Evolutionary conservation across 1,284 basidiomycete genomes (phyloP), one percentile per base, ranked within the genome.

Genomic region (Ustilago vetiveriae): DNA sequence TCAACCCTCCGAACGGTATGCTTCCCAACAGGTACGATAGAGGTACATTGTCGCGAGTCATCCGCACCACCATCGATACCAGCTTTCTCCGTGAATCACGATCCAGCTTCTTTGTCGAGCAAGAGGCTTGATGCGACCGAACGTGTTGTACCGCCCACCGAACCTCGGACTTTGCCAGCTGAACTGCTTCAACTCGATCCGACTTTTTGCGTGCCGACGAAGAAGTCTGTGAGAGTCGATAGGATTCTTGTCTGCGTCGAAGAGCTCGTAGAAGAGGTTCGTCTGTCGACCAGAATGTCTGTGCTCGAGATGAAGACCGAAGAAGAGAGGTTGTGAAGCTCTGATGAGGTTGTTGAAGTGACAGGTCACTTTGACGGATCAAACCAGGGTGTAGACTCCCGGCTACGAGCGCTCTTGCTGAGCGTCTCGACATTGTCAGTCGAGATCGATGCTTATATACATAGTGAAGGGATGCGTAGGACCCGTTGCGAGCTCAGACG

Each of bases 121-220:
- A 42, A 8, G 46, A 38, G 29, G 24, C 14, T 9, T 40, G 49
- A 3, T 39, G 55, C 19, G 35, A 24, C 17, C 67, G 56, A 24
- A 60, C 56, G 54, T 70, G 48, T 48, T 65, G 46, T 5, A 53
- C 40, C 2, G 46, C 13, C 67, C 67, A 70, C 14, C 67, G 47
- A 10, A 65, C 35, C 24, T 70, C 67, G 2, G 60, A 46, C 7
- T 57, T 47, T 3, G 67, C 67, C 6, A 70, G 56, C 16, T 39
- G 32, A 9, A 33, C 19, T 0, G 59, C 67, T 26, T 70, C 60
- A 2, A 36, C 9, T 13, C 48, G 47, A n/a, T 64, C 60, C 9
- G 59, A 27, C n/a, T 53, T 57, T 29, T 65, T 52, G 3, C 60
- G 47, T 1, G 49, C 17, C 21, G 22, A 19, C 23, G n/a, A n/a